A percentile compares a stretch with the other conserved stretches of the same genome.
Evolutionary conservation across 73 alveolate species (phyloP).

Genomic region (Stentor coeruleus): DNA sequence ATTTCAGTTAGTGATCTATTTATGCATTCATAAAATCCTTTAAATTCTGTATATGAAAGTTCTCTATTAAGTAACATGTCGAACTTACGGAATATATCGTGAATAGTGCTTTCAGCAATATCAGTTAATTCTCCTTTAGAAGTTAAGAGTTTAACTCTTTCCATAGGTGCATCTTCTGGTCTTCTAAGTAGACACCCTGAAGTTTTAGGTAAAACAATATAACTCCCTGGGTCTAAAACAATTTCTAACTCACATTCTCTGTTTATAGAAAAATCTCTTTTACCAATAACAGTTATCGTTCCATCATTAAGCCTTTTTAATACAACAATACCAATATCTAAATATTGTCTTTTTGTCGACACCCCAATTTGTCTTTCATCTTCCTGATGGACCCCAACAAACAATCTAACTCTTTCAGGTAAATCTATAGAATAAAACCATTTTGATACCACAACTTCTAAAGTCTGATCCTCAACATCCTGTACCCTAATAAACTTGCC

Average conservation of each 20-base stretch:
- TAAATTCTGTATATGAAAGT: background rate
- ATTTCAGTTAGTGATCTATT: background rate
- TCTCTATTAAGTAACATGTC: background rate
- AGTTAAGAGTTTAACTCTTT: background rate
- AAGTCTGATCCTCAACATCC: conserved; percentile 27
- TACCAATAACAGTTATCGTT: background rate
- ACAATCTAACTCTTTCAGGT: conserved; percentile 75
- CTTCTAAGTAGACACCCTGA: conserved; percentile 56
- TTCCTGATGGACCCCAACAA: conserved; percentile 85
- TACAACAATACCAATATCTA: conserved; percentile 79
- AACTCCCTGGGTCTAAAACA: conserved; percentile 90
- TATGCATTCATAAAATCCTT: background rate
- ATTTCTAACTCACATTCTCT: conserved; percentile 73
- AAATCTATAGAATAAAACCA: conserved; percentile 82
- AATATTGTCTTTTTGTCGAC: conserved; percentile 68
- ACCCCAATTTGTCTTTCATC: conserved; percentile 88
- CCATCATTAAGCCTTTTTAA: conserved; percentile 49
- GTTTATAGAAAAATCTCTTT: conserved; percentile 12
- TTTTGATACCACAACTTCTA: conserved; percentile 74
- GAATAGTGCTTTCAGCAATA: background rate
- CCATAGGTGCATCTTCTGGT: background rate
- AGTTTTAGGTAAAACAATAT: conserved; percentile 90
- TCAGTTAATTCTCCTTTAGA: background rate
- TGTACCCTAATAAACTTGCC: conserved; percentile 44
- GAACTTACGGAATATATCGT: background rate